Evolutionary conservation across 768 basidiomycete species (phyloP).

Genomic region (Auricularia cornea): DNA sequence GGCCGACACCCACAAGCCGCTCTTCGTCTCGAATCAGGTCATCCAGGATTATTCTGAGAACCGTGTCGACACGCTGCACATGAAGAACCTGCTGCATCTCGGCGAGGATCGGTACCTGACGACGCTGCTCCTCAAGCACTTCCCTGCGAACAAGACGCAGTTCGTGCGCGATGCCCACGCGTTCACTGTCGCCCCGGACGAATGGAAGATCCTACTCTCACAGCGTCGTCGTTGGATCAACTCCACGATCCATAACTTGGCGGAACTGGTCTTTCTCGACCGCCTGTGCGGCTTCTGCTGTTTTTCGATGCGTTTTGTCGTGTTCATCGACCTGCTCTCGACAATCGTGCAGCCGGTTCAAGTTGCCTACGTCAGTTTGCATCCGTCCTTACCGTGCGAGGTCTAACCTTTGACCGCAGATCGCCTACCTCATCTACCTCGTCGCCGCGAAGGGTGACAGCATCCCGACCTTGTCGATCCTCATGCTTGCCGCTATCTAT

Average conservation of each 20-base stretch:
- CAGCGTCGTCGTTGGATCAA: constrained; percentile 99
- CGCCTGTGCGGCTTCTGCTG: constrained; percentile 95
- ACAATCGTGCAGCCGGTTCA: constrained; percentile 80
- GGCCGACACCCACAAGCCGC: constrained; percentile 89
- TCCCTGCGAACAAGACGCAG: constrained; percentile 89
- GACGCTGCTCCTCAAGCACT: constrained; percentile 91
- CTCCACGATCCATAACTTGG: constrained; percentile 95
- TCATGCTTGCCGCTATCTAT: constrained; percentile 93
- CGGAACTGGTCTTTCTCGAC: constrained; percentile 85
- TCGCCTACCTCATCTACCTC: constrained; percentile 80
- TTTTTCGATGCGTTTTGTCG: constrained; percentile 98
- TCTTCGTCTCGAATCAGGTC: constrained; percentile 85
- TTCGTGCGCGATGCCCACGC: constrained; percentile 94
- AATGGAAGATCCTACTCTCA: constrained; percentile 88
- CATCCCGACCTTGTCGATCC: constrained; percentile 73
- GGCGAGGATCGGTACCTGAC: constrained; percentile 99
- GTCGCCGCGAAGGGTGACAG: constrained; percentile 56
- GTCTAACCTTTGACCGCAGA: constrained; percentile 36
- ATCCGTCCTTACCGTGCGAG: not conserved
- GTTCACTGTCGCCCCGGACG: constrained; percentile 89
- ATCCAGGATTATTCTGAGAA: constrained; percentile 93
- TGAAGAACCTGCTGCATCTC: constrained; percentile 96
- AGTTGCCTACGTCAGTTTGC: constrained; percentile 70
- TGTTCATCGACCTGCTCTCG: constrained; percentile 91
- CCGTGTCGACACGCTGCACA: constrained; percentile 93